A percentile compares a stretch with the other conserved stretches of the same genome.
These are phyloP conservation scores for Coleophoma eucalyptorum DNA, from an alignment of 2,329 filamentous ascomycete genomes.

Conservation along the genomic window DNA sequence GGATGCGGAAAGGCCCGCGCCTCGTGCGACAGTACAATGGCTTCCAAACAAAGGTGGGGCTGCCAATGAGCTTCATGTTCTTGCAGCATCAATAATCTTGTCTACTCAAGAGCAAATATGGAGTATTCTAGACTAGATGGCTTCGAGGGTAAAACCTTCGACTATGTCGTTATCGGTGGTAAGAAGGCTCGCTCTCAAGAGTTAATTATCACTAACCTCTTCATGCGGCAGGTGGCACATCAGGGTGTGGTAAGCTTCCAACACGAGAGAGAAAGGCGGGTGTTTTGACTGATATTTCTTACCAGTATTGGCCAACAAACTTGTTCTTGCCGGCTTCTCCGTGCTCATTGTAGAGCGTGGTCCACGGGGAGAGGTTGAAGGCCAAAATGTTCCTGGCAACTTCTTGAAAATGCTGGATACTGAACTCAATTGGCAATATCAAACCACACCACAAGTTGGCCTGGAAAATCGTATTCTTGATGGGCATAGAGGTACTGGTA, in stretches of 20 bases:
- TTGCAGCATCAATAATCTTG: too few species aligned
- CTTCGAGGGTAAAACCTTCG: neutral
- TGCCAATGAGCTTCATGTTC: too few species aligned
- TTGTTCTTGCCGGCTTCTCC: neutral
- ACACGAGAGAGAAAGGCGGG: too few species aligned
- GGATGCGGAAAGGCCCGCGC: too few species aligned
- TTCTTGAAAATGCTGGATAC: constrained; percentile 1
- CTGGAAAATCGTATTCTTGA: neutral
- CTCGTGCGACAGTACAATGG: too few species aligned
- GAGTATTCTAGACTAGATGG: too few species aligned
- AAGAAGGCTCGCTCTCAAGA: neutral
- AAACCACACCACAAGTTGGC: constrained; percentile 1
- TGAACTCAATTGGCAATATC: constrained; percentile 1
- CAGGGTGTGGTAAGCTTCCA: neutral
- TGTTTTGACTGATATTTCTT: neutral
- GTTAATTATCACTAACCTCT: neutral
- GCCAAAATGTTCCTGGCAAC: neutral
- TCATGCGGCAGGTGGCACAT: neutral
- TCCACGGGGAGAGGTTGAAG: neutral
- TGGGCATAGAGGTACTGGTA: neutral
- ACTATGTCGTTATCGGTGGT: neutral
- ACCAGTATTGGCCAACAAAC: neutral
- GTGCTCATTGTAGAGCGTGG: neutral
- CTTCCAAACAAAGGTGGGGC: too few species aligned
- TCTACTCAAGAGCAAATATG: too few species aligned